These are phyloP conservation scores for Scorias spongiosa DNA, from an alignment of 2,329 filamentous ascomycete genomes.

Conservation along the genomic window DNA sequence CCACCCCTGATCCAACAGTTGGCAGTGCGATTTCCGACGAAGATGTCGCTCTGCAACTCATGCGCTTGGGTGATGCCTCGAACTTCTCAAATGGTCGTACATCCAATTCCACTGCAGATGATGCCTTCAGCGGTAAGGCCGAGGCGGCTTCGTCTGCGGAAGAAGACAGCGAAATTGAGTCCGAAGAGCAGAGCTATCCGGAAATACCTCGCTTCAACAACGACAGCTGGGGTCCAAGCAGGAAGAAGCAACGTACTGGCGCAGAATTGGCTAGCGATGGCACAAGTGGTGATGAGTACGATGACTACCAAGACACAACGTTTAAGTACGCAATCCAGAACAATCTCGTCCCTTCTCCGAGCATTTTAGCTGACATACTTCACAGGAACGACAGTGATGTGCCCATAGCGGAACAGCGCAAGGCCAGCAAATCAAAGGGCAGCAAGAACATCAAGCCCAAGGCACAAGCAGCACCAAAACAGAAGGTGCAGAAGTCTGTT, in stretches of 20 bases:
- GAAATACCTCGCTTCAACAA: conserved; percentile 13
- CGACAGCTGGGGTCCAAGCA: conserved; percentile 14
- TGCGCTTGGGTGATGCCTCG: conserved; percentile 85
- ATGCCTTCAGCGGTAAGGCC: conserved; percentile 80
- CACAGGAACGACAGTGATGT: not conserved
- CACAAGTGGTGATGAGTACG: conserved; percentile 46
- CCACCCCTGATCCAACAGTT: conserved; percentile 93
- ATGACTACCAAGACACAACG: conserved; percentile 35
- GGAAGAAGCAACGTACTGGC: conserved; percentile 24
- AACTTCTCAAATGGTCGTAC: conserved; percentile 88
- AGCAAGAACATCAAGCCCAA: conserved; percentile 22
- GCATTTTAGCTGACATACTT: not conserved
- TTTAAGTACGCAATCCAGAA: conserved; percentile 31
- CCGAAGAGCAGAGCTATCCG: conserved; percentile 36
- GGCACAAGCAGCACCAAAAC: conserved; percentile 26
- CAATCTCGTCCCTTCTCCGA: not conserved
- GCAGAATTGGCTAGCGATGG: conserved; percentile 38
- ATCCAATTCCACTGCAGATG: conserved; percentile 83
- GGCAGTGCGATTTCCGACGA: conserved; percentile 96
- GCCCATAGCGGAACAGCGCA: conserved; percentile 17
- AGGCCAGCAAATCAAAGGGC: conserved; percentile 27
- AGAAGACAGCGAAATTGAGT: conserved; percentile 63
- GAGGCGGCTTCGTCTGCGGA: conserved; percentile 60
- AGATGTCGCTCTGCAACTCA: conserved; percentile 91
- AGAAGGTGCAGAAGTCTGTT: conserved; percentile 23